Base-by-base conservation (phyloP, 768 basidiomycete genomes). In the Postia placenta region DNA sequence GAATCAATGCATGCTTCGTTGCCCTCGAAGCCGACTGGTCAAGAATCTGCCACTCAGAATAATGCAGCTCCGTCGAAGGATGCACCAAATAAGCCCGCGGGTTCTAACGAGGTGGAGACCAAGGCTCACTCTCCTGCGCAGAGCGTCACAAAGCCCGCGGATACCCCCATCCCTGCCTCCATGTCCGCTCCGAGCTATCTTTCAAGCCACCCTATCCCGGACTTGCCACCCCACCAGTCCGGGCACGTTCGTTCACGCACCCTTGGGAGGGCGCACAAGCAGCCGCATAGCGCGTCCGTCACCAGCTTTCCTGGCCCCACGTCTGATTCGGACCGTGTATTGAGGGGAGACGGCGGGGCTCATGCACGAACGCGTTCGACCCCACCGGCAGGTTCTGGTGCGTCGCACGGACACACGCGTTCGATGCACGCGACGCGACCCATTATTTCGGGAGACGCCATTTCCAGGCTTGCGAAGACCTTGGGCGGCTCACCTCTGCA, bases 361-460 rank as follows among this genome's bases (percentile, higher is more conserved):
- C 79, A 82, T 57, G 60, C 72, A 5, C 79, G 85, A 35, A 84
- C 80, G 37, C 84, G 83, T 54, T 87, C 87, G 0, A 74, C 84
- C 6, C 81, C 83, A 12, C 76, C 81, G 42, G 61, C 69, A 64
- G 72, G 38, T 56, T 60, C 69, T 66, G 72, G 36, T 52, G 47
- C 52, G 25, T 47, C 50, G 1, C 58, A 57, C 35, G 64, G 60
- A 33, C 67, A 74, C 42, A 46, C 60, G 20, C 75, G 79, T 20
- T 45, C 63, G 17, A 63, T 67, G 15, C 76, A 80, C 53, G 52
- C 69, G 27, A 71, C 55, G 11, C 75, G 87, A 9, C 87, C 87
- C n/a, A 74, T 89, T 38, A 76, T 90, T 56, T 84, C 83, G 4
- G 81, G 73, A 11, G 85, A 83, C 43, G 87, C 85, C 2, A 75